Evolutionary conservation across 2,329 filamentous ascomycete genomes (phyloP).

Genomic region (Fusarium veterinarium): DNA sequence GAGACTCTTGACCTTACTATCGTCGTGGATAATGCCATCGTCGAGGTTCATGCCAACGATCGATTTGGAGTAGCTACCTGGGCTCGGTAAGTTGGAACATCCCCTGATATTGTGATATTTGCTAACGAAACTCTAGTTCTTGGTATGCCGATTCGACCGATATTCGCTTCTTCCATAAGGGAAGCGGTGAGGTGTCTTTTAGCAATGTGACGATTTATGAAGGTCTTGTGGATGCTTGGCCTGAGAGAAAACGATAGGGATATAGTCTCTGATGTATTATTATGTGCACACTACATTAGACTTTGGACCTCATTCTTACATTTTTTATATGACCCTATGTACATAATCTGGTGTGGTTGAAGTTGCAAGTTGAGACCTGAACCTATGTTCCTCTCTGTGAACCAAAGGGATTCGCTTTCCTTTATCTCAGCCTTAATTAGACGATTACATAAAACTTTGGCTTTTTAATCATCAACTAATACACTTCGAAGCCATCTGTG

Average conservation of each 20-base stretch:
- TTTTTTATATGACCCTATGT: neutral
- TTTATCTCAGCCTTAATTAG: neutral
- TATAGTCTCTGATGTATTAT: neutral
- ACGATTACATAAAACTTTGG: too few relatives aligned
- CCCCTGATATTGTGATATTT: neutral
- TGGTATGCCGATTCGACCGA: constrained; percentile 52
- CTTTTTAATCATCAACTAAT: neutral
- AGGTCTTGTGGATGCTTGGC: constrained; percentile 54
- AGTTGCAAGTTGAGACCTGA: neutral
- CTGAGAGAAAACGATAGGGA: constrained; percentile 41
- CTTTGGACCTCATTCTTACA: neutral
- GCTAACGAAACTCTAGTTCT: constrained; percentile 46
- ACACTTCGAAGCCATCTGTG: neutral
- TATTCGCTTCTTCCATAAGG: constrained; percentile 51
- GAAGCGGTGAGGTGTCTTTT: constrained; percentile 47
- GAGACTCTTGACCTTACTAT: constrained; percentile 55
- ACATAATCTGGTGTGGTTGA: neutral
- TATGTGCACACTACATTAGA: neutral
- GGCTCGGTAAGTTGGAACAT: constrained; percentile 51
- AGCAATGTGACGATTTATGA: constrained; percentile 50
- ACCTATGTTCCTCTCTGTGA: neutral
- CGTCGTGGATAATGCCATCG: constrained; percentile 53
- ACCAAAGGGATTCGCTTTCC: neutral
- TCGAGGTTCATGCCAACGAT: constrained; percentile 56
- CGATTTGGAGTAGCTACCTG: constrained; percentile 57